Evolutionary conservation across 2,329 filamentous ascomycete species (phyloP), one percentile per base, ranked within the genome.

Genomic region (Stemphylium vesicarium): DNA sequence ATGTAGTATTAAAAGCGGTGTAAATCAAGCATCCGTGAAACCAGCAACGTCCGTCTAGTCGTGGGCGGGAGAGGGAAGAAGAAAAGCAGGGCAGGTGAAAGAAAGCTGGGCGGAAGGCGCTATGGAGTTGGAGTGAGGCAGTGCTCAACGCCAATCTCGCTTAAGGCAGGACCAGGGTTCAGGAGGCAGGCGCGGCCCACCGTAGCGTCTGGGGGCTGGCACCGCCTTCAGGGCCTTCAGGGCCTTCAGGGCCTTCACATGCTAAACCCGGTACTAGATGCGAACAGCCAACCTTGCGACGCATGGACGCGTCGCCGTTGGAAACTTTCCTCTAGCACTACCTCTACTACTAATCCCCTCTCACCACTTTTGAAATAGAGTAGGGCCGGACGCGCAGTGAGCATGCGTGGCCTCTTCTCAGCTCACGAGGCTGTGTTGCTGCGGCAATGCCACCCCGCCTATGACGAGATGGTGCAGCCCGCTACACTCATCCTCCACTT

Each of bases 141-240:
- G 62, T 62, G 64, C 64, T 60, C 56, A 31, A 37, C 20, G 45
- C 45, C 37, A 48, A 48, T 48, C 45, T 48, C 45, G 45, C 36
- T 40, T 48, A 48, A 22, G 12, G 26, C 18, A 48, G 45, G 22
- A 18, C 36, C 36, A 48, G 45, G 45, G 45, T 48, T 48, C 36
- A 48, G 29, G 36, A 24, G 37, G 18, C 20, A 15, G 43, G 43
- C 41, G 41, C 40, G 29, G 36, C 7, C 15, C 10, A 20, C 36
- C 2, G 36, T 20, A 20, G 36, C 37, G 37, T 39, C n/a, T 38
- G 33, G 22, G 33, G 33, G 12, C 11, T 15, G 22, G 15, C 42
- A 24, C 12, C 37, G 24, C 37, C 37, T 32, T 32, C 40, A 16
- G 29, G 31, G 26, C 26, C 29, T 20, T 32, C 37, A 39, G n/a